A percentile compares a stretch with the other conserved stretches of the same genome.
Conservation (phyloP, 805 yeast genomes). For the Schwanniomyces sp. region DNA sequence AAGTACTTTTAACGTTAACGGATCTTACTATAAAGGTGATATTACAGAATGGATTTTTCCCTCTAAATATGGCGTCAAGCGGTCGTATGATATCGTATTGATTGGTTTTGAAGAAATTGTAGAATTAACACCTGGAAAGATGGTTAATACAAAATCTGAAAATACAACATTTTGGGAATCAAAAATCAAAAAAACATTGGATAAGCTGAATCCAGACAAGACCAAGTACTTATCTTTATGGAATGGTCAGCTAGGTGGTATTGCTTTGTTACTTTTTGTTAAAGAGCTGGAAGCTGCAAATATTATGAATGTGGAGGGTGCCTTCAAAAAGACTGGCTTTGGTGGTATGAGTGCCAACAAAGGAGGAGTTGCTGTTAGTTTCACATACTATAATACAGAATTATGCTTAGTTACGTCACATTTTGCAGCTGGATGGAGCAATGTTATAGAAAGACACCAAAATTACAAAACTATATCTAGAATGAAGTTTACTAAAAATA, state of each 20-base stretch:
- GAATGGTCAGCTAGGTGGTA: conserved; percentile 85
- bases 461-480: conserved; percentile 79
- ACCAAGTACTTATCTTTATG: conserved; percentile 57
- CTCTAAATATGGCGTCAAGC: conserved; percentile 13
- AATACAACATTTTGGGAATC: conserved; percentile 66
- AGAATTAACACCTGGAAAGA: conserved; percentile 79
- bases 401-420: conserved; percentile 84
- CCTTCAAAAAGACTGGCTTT: conserved; percentile 85
- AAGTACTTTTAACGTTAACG: conserved; percentile 58
- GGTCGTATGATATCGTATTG: conserved; percentile 66
- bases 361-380: conserved; percentile 76
- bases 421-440: conserved; percentile 88
- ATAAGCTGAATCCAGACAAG: conserved; percentile 29
- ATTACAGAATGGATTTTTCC: conserved; percentile 49
- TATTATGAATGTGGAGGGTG: conserved; percentile 64
- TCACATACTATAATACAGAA: conserved; percentile 62
- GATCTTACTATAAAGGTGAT: conserved; percentile 42
- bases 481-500: conserved; percentile 57
- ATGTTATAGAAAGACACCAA: conserved; percentile 78
- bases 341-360: conserved; percentile 87
- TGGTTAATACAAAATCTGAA: conserved; percentile 71
- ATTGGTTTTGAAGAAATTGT: conserved; percentile 85
- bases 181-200: conserved; percentile 52
- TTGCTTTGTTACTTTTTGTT: conserved; percentile 68
- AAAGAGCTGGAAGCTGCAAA: conserved; percentile 50